Evolutionary conservation across 768 basidiomycete species (phyloP), one percentile per base, ranked within the genome.

Genomic region (Suillus americanus): DNA sequence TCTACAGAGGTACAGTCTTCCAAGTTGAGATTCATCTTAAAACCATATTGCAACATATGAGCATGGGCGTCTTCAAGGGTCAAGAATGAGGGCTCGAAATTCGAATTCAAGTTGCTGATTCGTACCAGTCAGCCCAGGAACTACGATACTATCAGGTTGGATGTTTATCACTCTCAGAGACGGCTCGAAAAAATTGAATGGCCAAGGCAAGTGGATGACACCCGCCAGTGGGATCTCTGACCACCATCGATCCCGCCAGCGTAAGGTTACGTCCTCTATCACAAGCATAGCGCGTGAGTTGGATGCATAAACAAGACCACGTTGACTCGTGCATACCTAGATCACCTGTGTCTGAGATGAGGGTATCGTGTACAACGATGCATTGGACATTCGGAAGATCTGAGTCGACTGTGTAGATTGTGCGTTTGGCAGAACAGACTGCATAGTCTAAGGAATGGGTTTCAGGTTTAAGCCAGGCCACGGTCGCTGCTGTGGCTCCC

Each of bases 121-220:
- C 73, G 28, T 71, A 89, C 91, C 91, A 73, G 90, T 78, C 20
- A 94, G 79, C 23, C 92, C 92, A 0, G 92, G 92, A 7, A 92
- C 85, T 14, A 93, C 75, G 57, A 88, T 83, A 28, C 81, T 81
- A 18, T 76, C 74, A 10, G 71, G 63, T 7, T 73, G 69, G 14
- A 82, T 28, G 65, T 73, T 64, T 10, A 70, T 68, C 40, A 75
- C 40, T 57, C 65, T 59, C 18, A 72, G 35, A 54, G 70, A 68
- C 53, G 68, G 54, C 33, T 66, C 70, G 68, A 68, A 70, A 45
- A 71, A 55, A 56, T 62, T 20, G 51, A 69, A 62, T 38, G 60
- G 68, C 75, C 74, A 77, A 13, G 74, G 67, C 23, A 75, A 33
- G 18, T 70, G 67, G n/a, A 67, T 35, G 64, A 18, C 43, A 33